phyloP scores from a whole-genome alignment of 129 eudicot genomes.

The Silybum marianum region DNA sequence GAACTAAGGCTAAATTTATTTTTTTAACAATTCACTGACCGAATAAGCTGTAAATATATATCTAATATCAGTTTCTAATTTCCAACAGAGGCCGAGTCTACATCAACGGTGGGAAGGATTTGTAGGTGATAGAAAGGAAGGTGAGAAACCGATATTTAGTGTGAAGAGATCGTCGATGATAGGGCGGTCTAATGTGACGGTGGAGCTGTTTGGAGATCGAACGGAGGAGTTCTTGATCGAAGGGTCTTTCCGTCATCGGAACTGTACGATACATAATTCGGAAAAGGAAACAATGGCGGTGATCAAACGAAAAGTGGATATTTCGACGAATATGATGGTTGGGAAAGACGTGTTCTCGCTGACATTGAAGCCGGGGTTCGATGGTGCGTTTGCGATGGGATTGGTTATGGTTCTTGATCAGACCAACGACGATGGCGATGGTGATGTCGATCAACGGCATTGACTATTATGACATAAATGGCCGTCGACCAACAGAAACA shows the following conservation, averaged over 20 bases:
- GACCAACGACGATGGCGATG: slow-evolving; percentile 49
- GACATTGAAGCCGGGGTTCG: slow-evolving; percentile 62
- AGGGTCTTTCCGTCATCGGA: slow-evolving; percentile 61
- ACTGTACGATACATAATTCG: slow-evolving; percentile 45
- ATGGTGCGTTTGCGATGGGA: slow-evolving; percentile 84
- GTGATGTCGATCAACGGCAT: not conserved
- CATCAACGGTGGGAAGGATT: slow-evolving; percentile 94
- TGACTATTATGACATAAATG: not conserved
- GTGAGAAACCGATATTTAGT: slow-evolving; percentile 82
- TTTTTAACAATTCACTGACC: too few species aligned
- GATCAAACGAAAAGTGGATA: slow-evolving; percentile 73
- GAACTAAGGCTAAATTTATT: too few species aligned
- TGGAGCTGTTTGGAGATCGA: slow-evolving; percentile 56
- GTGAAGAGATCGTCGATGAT: slow-evolving; percentile 80
- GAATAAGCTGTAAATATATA: too few species aligned
- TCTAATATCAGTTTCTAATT: too few species aligned
- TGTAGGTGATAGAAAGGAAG: slow-evolving; percentile 68
- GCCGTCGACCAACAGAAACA: not conserved
- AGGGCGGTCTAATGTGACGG: slow-evolving; percentile 72
- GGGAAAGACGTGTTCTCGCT: slow-evolving; percentile 77
- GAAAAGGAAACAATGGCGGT: slow-evolving; percentile 54
- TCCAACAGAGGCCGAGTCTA: slow-evolving; percentile 73
- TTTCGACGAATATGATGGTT: slow-evolving; percentile 57
- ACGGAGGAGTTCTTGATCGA: slow-evolving; percentile 72
- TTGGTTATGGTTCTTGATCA: slow-evolving; percentile 71